Conservation (phyloP, 352 stramenopile species). For the Phytophthora pluvialis region DNA sequence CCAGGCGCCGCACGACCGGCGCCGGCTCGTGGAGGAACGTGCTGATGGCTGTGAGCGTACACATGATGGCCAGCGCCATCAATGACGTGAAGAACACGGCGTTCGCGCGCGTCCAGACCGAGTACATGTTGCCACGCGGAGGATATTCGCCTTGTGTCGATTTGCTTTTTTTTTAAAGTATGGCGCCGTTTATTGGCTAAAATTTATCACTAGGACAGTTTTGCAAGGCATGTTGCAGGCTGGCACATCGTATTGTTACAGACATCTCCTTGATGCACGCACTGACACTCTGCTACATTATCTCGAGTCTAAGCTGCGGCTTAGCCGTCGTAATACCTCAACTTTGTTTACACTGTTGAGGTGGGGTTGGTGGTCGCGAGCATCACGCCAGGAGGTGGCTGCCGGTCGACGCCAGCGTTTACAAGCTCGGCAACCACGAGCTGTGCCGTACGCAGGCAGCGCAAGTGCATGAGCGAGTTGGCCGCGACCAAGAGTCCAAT, state of each 20-base stretch:
- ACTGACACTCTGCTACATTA: constrained; percentile 17
- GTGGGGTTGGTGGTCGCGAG: constrained; percentile 25
- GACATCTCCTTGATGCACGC: constrained; percentile 7
- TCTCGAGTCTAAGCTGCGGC: constrained; percentile 5
- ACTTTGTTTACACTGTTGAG: constrained; percentile 26
- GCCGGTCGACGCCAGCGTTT: constrained; percentile 28
- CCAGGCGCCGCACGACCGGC: constrained; percentile 66
- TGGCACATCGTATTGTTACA: constrained; percentile 29
- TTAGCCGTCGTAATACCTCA: constrained; percentile 10
- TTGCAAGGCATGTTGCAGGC: neutral
- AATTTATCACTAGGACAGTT: neutral
- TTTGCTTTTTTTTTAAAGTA: neutral
- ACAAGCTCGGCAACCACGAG: constrained; percentile 40
- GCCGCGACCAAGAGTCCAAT: constrained; percentile 55
- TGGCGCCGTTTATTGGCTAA: constrained; percentile 17
- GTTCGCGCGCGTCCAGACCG: constrained; percentile 87
- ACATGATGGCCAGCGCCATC: constrained; percentile 77
- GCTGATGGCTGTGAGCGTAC: constrained; percentile 72
- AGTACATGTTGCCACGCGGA: constrained; percentile 68
- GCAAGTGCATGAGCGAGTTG: constrained; percentile 70
- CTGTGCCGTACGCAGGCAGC: constrained; percentile 48
- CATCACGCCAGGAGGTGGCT: constrained; percentile 25
- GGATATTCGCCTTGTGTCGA: constrained; percentile 17
- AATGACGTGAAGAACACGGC: constrained; percentile 85
- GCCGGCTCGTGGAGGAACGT: constrained; percentile 69